These are phyloP conservation scores for Lactarius hengduanensis DNA, from an alignment of 768 basidiomycete species.

Conservation along the genomic window DNA sequence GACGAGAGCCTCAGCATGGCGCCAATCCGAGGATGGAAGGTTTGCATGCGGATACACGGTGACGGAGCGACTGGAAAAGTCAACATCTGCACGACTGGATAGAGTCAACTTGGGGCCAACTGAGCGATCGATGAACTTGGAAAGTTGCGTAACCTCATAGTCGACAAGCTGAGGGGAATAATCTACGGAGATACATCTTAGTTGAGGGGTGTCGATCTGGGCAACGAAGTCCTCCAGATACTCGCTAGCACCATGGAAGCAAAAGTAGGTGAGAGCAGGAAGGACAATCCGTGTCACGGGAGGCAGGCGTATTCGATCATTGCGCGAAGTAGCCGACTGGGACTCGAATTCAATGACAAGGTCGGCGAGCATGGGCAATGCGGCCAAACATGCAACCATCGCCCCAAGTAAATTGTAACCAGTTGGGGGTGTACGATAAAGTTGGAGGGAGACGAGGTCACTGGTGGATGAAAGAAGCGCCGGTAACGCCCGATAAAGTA, in stretches of 20 bases:
- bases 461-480: background rate
- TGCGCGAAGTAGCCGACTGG: no score
- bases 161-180: background rate
- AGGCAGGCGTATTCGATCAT: background rate
- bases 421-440: no score
- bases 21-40: no score
- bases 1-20: background rate
- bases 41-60: no score
- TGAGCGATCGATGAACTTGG: background rate
- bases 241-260: background rate
- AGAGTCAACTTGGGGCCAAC: background rate
- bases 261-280: background rate
- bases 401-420: no score
- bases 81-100: no score
- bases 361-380: no score
- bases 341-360: no score
- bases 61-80: no score
- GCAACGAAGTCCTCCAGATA: constrained; percentile 1
- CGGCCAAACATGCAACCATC: no score
- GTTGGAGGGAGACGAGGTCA: background rate
- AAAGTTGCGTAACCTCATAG: background rate
- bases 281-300: background rate
- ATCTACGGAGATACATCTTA: background rate
- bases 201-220: background rate
- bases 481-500: constrained; percentile 30